phyloP scores from a whole-genome alignment of 768 basidiomycete genomes.

The Kwoniella sp. region DNA sequence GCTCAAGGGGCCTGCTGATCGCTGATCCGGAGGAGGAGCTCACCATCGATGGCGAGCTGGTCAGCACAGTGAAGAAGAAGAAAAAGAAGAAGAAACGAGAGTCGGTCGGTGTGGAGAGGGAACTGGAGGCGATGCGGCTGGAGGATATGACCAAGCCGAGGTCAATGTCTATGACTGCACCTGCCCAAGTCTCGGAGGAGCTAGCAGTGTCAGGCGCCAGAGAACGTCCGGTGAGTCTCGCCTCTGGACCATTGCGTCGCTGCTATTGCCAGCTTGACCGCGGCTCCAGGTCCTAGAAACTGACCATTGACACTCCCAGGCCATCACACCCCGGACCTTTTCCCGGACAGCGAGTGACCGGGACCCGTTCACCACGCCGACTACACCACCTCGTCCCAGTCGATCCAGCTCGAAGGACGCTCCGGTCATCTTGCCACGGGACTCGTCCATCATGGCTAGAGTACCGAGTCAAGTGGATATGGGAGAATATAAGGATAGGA shows the following conservation, averaged over 20 bases:
- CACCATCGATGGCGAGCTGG: conserved; percentile 31
- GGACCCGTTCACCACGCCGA: conserved; percentile 9
- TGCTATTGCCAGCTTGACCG: background rate
- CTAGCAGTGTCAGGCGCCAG: too few species aligned
- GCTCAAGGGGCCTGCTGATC: too few species aligned
- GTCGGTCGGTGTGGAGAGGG: conserved; percentile 1
- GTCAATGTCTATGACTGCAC: too few species aligned
- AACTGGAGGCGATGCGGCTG: conserved; percentile 24
- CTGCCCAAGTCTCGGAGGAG: too few species aligned
- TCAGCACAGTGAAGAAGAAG: conserved; percentile 17
- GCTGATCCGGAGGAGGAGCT: conserved; percentile 26
- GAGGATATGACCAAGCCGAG: conserved; percentile 15
- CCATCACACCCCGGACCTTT: conserved; percentile 13
- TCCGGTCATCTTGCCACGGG: conserved; percentile 5
- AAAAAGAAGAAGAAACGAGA: conserved; percentile 15
- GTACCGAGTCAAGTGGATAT: background rate
- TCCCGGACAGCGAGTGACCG: conserved; percentile 31
- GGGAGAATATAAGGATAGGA: conserved; percentile 9
- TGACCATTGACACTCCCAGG: background rate
- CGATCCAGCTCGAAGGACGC: background rate
- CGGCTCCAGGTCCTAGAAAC: too few species aligned
- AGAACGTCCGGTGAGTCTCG: background rate
- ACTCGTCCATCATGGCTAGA: conserved; percentile 5
- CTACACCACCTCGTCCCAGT: background rate
- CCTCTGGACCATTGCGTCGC: background rate